phyloP scores from a whole-genome alignment of 2,329 filamentous ascomycete genomes.

The Fusarium nanum region DNA sequence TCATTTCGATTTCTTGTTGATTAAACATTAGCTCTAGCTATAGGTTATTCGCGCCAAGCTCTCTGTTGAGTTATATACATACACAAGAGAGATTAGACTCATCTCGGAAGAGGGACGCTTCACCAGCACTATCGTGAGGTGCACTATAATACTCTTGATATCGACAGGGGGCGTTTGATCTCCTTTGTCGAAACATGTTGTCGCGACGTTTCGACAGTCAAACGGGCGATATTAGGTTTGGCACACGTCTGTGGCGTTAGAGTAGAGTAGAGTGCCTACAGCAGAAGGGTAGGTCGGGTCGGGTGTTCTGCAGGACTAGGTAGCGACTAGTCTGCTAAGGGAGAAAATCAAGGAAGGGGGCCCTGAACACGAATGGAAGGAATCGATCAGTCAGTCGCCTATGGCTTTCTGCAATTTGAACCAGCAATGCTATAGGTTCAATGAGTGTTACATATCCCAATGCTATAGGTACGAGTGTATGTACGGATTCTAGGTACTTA shows the following conservation, averaged over 20 bases:
- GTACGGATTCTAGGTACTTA: neutral
- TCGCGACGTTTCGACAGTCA: slow-evolving; percentile 16
- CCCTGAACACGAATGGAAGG: neutral
- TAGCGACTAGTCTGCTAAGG: slow-evolving; percentile 1
- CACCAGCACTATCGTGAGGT: neutral
- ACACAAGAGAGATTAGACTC: neutral
- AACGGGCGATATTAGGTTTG: slow-evolving; percentile 2
- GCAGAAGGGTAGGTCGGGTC: neutral
- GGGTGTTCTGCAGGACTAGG: slow-evolving; percentile 4
- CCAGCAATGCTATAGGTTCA: neutral
- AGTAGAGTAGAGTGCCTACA: neutral
- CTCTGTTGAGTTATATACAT: neutral
- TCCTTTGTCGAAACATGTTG: slow-evolving; percentile 12
- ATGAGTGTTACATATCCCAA: neutral
- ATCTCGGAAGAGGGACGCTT: slow-evolving; percentile 13
- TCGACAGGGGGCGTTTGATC: slow-evolving; percentile 19
- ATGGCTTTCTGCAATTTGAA: neutral
- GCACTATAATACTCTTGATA: slow-evolving; percentile 3
- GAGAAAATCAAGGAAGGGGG: slow-evolving; percentile 22
- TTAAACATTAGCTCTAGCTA: neutral
- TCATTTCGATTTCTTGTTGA: neutral
- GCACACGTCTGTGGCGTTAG: slow-evolving; percentile 37
- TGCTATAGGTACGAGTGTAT: neutral
- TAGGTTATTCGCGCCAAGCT: slow-evolving; percentile 8
- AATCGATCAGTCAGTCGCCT: neutral